Conservation (phyloP, 2,329 filamentous ascomycete species). For the Penicillium vulpinum region DNA sequence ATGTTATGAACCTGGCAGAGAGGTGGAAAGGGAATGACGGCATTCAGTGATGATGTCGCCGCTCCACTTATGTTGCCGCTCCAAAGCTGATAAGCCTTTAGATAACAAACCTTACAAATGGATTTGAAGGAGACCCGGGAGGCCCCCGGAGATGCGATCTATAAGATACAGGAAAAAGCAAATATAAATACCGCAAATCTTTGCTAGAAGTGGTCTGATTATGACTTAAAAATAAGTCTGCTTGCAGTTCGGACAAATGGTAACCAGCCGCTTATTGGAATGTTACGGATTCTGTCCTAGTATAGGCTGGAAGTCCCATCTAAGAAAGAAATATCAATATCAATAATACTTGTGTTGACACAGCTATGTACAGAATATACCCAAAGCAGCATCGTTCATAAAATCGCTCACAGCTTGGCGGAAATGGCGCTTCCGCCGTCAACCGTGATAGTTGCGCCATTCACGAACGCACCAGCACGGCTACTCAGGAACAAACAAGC, state of each 20-base stretch:
- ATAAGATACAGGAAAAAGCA: background rate
- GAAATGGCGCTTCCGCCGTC: constrained; percentile 56
- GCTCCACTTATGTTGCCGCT: constrained; percentile 21
- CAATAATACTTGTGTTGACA: background rate
- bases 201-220: background rate
- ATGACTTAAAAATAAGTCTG: background rate
- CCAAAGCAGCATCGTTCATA: background rate
- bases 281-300: background rate
- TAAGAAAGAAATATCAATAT: background rate
- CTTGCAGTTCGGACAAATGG: background rate
- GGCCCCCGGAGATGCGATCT: background rate
- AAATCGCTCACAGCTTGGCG: constrained; percentile 40
- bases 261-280: constrained; percentile 3
- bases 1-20: constrained; percentile 1
- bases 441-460: constrained; percentile 63
- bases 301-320: background rate
- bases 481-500: constrained; percentile 70
- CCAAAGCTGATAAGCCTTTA: constrained; percentile 20
- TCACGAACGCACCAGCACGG: constrained; percentile 65
- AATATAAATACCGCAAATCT: background rate
- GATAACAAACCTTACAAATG: background rate
- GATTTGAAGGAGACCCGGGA: background rate
- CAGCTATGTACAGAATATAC: background rate
- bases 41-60: constrained; percentile 28
- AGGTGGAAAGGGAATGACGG: constrained; percentile 19